Conservation (phyloP, 441 rosid genomes). For the Biscutella laevigata region DNA sequence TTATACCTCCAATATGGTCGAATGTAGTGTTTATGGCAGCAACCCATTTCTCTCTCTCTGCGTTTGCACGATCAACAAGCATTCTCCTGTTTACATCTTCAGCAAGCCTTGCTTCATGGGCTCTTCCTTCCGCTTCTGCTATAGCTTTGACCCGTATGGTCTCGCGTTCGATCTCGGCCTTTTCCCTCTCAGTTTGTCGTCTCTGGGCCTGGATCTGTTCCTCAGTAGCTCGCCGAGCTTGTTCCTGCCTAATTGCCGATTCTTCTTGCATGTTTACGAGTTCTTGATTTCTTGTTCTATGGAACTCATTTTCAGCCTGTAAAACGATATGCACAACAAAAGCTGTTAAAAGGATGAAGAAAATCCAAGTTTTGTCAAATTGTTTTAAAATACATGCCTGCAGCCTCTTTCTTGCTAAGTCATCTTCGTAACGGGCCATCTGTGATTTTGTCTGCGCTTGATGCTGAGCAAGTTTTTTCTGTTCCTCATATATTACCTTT, state of each 20-base stretch:
- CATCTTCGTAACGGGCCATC: slow-evolving; percentile 92
- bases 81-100: slow-evolving; percentile 92
- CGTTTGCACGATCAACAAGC: slow-evolving; percentile 86
- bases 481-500: slow-evolving; percentile 86
- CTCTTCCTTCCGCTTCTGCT: slow-evolving; percentile 98
- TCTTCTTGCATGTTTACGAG: slow-evolving; percentile 93
- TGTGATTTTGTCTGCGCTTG: slow-evolving; percentile 94
- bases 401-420: slow-evolving; percentile 92
- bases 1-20: slow-evolving; percentile 89
- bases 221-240: slow-evolving; percentile 89
- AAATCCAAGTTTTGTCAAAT: background rate
- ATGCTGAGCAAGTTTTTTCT: slow-evolving; percentile 75
- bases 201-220: slow-evolving; percentile 93
- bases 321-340: slow-evolving; percentile 19
- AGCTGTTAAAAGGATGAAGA: slow-evolving; percentile 1
- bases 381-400: slow-evolving; percentile 48
- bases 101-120: slow-evolving; percentile 90
- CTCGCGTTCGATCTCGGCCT: slow-evolving; percentile 96
- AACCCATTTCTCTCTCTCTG: slow-evolving; percentile 96
- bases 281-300: slow-evolving; percentile 84
- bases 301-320: slow-evolving; percentile 85
- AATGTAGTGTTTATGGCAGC: slow-evolving; percentile 94
- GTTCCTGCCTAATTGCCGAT: slow-evolving; percentile 82
- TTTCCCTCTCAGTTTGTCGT: slow-evolving; percentile 89
- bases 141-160: slow-evolving; percentile 83